phyloP scores from a whole-genome alignment of 495 filamentous ascomycete genomes.

The Hypoxylon rickii region DNA sequence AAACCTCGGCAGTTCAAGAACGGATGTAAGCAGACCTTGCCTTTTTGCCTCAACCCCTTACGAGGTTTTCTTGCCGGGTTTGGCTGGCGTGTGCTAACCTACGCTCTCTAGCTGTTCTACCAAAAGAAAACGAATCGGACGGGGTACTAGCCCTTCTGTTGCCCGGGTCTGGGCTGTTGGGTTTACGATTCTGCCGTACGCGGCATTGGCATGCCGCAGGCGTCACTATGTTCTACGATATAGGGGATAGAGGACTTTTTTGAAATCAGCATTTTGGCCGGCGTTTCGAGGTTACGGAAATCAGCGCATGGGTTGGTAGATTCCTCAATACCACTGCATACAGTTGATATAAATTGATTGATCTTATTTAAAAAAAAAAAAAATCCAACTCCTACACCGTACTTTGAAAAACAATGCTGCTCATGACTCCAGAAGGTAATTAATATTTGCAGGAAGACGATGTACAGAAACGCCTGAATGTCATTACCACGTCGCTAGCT shows the following conservation, averaged over 20 bases:
- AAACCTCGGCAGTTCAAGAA: constrained; percentile 91
- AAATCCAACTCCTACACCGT: constrained; percentile 11
- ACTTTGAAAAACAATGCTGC: constrained; percentile 15
- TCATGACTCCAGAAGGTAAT: constrained; percentile 1
- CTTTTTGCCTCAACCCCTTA: no score
- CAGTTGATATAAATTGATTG: constrained; percentile 4
- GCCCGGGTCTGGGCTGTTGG: constrained; percentile 47
- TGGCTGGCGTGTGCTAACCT: constrained; percentile 30
- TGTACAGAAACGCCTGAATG: constrained; percentile 25
- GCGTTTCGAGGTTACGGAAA: constrained; percentile 32
- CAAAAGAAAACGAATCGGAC: constrained; percentile 61
- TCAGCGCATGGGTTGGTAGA: constrained; percentile 7
- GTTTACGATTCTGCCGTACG: constrained; percentile 4
- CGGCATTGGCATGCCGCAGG: background rate
- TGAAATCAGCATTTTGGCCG: constrained; percentile 29
- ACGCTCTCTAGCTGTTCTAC: constrained; percentile 49
- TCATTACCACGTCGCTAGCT: constrained; percentile 10
- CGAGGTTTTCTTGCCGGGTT: background rate
- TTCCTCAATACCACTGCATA: constrained; percentile 12
- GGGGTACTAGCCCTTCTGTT: constrained; percentile 44
- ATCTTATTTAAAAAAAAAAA: constrained; percentile 12
- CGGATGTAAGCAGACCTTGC: constrained; percentile 72
- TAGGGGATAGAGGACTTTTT: background rate
- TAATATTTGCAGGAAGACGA: constrained; percentile 27
- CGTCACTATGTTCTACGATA: background rate